phyloP scores from a whole-genome alignment of 805 yeast genomes.

The Teunomyces kruisii region DNA sequence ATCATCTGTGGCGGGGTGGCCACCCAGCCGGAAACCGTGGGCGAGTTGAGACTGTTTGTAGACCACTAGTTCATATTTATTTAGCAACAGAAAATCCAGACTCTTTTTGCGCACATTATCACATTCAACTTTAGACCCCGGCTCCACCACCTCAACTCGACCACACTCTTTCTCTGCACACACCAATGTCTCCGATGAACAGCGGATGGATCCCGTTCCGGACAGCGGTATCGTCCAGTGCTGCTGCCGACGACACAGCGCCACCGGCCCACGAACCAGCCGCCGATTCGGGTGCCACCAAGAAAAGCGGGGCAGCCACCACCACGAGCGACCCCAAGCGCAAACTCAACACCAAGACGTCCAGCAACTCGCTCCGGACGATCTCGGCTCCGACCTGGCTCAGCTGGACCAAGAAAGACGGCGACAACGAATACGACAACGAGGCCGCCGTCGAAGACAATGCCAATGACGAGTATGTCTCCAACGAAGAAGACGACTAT shows the following conservation, averaged over 20 bases:
- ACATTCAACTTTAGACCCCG: neutral
- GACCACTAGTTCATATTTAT: too few species aligned
- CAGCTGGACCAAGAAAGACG: constrained; percentile 20
- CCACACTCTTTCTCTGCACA: neutral
- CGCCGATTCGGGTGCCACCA: too few species aligned
- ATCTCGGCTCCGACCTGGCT: constrained; percentile 29
- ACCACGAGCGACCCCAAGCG: neutral
- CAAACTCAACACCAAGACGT: constrained; percentile 11
- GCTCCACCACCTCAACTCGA: neutral
- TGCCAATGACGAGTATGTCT: constrained; percentile 17
- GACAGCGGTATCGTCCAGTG: neutral
- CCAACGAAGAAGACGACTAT: constrained; percentile 19
- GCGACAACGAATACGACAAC: constrained; percentile 8
- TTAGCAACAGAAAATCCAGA: too few species aligned
- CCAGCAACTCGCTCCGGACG: constrained; percentile 23
- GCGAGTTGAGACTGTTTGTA: constrained; percentile 4
- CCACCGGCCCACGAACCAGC: too few species aligned
- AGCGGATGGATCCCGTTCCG: constrained; percentile 1
- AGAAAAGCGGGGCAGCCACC: neutral
- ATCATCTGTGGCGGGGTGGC: constrained; percentile 32
- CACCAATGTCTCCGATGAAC: neutral
- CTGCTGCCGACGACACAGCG: neutral
- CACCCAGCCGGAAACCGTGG: constrained; percentile 9
- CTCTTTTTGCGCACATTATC: neutral
- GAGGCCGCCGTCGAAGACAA: constrained; percentile 12